Conservation (phyloP, 106 monocot species). For the Narthecium ossifragum region DNA sequence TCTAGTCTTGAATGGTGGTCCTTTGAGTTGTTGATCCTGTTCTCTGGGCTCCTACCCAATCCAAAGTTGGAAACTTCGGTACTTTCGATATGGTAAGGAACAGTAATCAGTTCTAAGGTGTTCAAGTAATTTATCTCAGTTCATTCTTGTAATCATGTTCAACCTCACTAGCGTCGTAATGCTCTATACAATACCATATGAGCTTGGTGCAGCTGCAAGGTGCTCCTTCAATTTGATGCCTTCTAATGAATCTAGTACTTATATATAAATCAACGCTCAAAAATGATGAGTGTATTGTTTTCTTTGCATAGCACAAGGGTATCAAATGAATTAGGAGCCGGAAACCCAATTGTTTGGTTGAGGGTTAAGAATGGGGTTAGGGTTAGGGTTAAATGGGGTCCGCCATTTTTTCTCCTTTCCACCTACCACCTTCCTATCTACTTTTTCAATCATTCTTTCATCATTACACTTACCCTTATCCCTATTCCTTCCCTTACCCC, state of each 20-base stretch:
- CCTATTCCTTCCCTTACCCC: no score
- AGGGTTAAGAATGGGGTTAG: no score
- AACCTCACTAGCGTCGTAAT: slow-evolving; percentile 49
- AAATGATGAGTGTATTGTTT: background rate
- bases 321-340: slow-evolving; percentile 68
- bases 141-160: background rate
- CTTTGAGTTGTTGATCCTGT: slow-evolving; percentile 58
- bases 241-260: background rate
- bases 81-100: slow-evolving; percentile 60
- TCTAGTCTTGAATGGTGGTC: slow-evolving; percentile 85
- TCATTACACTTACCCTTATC: no score
- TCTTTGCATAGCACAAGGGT: slow-evolving; percentile 39
- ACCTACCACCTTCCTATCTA: no score
- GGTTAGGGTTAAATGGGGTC: no score
- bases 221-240: background rate
- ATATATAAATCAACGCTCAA: background rate
- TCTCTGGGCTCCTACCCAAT: slow-evolving; percentile 62
- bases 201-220: slow-evolving; percentile 50
- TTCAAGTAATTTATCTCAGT: background rate
- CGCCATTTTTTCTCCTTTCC: no score
- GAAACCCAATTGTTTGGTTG: slow-evolving; percentile 56
- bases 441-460: no score
- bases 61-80: slow-evolving; percentile 69
- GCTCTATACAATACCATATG: slow-evolving; percentile 47
- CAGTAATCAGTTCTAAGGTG: background rate